A percentile compares a stretch with the other conserved stretches of the same genome.
phyloP scores from a whole-genome alignment of 257 asterid genomes.

The Paulownia fortunei region DNA sequence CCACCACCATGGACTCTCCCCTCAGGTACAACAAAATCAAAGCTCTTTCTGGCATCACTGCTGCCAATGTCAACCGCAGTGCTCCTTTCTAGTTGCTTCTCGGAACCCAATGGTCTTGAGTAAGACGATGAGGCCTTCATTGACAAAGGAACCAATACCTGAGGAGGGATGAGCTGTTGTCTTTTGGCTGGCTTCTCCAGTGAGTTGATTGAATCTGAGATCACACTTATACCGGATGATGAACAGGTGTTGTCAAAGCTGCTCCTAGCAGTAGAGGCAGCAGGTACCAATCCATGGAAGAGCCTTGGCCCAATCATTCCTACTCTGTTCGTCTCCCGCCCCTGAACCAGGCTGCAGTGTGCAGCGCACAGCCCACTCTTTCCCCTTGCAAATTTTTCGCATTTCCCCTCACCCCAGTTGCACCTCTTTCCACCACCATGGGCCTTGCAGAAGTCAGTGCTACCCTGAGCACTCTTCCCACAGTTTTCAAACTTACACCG shows the following conservation, averaged over 20 bases:
- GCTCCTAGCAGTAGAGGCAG: conserved; percentile 40
- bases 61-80: conserved; percentile 26
- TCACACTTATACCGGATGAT: conserved; percentile 54
- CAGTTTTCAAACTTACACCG: conserved; percentile 83
- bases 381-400: conserved; percentile 91
- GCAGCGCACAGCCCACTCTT: conserved; percentile 92
- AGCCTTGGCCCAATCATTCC: conserved; percentile 81
- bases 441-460: conserved; percentile 93
- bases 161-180: conserved; percentile 75
- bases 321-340: conserved; percentile 48
- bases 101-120: conserved; percentile 43
- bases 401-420: conserved; percentile 77
- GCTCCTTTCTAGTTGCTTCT: conserved; percentile 52
- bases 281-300: conserved; percentile 69
- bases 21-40: conserved; percentile 63
- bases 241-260: conserved; percentile 51
- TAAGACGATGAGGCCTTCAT: conserved; percentile 67
- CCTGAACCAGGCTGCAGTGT: conserved; percentile 70
- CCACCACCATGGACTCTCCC: conserved; percentile 98
- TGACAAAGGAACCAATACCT: conserved; percentile 84
- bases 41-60: conserved; percentile 32
- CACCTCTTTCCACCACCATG: conserved; percentile 98
- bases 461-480: conserved; percentile 94
- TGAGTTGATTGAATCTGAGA: conserved; percentile 58
- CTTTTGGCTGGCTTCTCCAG: conserved; percentile 55